A percentile compares a stretch with the other conserved stretches of the same genome.
Evolutionary conservation across 2,329 filamentous ascomycete species (phyloP).

Genomic region (Rhexocercosporidium sp.): DNA sequence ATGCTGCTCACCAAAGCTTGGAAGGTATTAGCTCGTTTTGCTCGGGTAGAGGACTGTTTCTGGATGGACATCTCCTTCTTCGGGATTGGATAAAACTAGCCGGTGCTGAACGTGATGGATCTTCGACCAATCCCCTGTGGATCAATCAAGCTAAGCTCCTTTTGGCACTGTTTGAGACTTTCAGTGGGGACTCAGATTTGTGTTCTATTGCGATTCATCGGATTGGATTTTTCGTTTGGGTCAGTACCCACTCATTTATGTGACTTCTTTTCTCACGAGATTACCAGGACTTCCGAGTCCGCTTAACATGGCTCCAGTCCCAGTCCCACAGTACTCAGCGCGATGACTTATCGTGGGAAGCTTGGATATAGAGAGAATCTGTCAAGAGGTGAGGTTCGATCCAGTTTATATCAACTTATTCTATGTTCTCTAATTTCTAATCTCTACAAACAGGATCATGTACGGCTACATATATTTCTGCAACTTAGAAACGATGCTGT

Average conservation of each 20-base stretch:
- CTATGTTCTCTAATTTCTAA: background rate
- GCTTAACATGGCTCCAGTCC: constrained; percentile 1
- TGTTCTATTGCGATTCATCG: background rate
- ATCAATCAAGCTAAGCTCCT: constrained; percentile 1
- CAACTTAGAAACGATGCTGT: background rate
- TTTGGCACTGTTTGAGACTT: background rate
- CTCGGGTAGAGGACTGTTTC: background rate
- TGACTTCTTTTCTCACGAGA: background rate
- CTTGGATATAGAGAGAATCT: constrained; percentile 9
- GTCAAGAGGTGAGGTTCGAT: background rate
- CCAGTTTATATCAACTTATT: background rate
- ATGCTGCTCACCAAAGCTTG: constrained; percentile 27
- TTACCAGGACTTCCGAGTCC: background rate
- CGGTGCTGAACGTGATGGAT: background rate
- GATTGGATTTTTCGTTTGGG: constrained; percentile 2
- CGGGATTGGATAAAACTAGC: background rate
- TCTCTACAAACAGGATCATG: background rate
- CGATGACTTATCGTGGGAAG: constrained; percentile 5
- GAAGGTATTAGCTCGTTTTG: constrained; percentile 10
- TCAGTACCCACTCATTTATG: background rate
- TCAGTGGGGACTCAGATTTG: background rate
- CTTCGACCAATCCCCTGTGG: background rate
- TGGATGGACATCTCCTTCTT: background rate
- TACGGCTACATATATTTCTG: constrained; percentile 6
- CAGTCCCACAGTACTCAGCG: background rate